phyloP scores from a whole-genome alignment of 257 asterid genomes.

The Sherardia arvensis region DNA sequence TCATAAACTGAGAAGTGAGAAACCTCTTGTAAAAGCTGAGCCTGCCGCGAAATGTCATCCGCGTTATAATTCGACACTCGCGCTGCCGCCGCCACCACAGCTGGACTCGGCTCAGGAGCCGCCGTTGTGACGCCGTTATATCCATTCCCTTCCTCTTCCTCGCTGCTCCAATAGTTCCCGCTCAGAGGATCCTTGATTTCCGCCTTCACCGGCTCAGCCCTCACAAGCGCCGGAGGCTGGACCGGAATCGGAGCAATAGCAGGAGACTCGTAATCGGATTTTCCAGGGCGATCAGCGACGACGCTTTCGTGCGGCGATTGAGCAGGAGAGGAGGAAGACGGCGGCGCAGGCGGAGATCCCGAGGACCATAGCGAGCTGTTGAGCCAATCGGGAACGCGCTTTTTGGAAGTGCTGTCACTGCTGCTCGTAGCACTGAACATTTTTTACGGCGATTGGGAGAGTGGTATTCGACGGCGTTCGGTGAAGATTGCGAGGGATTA shows the following conservation, averaged over 20 bases:
- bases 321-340: slow-evolving; percentile 5
- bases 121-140: slow-evolving; percentile 20
- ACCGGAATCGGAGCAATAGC: slow-evolving; percentile 21
- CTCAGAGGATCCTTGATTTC: slow-evolving; percentile 54
- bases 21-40: slow-evolving; percentile 74
- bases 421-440: slow-evolving; percentile 12
- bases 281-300: slow-evolving; percentile 6
- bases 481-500: neutral
- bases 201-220: slow-evolving; percentile 24
- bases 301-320: slow-evolving; percentile 1
- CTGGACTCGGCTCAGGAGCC: slow-evolving; percentile 21
- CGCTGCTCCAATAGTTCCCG: slow-evolving; percentile 21
- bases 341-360: neutral
- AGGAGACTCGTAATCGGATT: slow-evolving; percentile 6
- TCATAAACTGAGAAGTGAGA: neutral
- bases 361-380: slow-evolving; percentile 23
- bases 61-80: slow-evolving; percentile 25
- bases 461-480: neutral
- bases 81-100: slow-evolving; percentile 17
- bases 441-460: neutral
- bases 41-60: slow-evolving; percentile 53
- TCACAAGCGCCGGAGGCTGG: slow-evolving; percentile 26
- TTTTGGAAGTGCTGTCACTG: slow-evolving; percentile 3
- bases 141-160: slow-evolving; percentile 40
- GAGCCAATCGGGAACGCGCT: slow-evolving; percentile 24